A percentile compares a stretch with the other conserved stretches of the same genome.
phyloP scores from a whole-genome alignment of 257 asterid species.

The Solanum chmielewskii region DNA sequence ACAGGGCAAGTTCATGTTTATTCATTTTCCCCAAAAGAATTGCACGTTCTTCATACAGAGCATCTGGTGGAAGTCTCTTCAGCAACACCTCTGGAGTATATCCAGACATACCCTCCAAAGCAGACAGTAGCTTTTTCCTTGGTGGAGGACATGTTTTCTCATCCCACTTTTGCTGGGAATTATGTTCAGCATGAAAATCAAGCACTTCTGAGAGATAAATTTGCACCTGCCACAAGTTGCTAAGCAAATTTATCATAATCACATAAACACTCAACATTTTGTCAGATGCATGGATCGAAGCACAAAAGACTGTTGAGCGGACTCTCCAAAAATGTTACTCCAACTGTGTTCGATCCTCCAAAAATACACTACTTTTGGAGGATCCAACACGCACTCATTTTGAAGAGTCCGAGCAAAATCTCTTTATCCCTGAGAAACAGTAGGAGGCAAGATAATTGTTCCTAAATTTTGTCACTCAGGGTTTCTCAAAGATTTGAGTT shows the following conservation, averaged over 20 bases:
- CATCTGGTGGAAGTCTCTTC: constrained; percentile 83
- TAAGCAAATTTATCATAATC: background rate
- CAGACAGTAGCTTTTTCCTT: constrained; percentile 83
- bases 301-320: background rate
- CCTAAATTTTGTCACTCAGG: background rate
- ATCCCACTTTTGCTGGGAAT: constrained; percentile 79
- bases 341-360: background rate
- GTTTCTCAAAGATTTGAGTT: background rate
- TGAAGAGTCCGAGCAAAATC: background rate
- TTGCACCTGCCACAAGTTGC: constrained; percentile 59
- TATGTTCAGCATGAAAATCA: constrained; percentile 69
- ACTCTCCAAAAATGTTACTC: background rate
- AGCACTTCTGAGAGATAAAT: constrained; percentile 91
- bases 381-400: background rate
- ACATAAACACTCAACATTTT: background rate
- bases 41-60: constrained; percentile 88
- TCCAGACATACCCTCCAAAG: constrained; percentile 79
- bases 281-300: background rate
- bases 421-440: background rate
- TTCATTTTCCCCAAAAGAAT: constrained; percentile 88
- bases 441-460: background rate
- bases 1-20: constrained; percentile 91
- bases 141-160: constrained; percentile 71
- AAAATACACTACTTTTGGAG: background rate
- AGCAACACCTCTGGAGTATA: constrained; percentile 71